Evolutionary conservation across 495 filamentous ascomycete species (phyloP).

Genomic region (Penicillium diatomitis): DNA sequence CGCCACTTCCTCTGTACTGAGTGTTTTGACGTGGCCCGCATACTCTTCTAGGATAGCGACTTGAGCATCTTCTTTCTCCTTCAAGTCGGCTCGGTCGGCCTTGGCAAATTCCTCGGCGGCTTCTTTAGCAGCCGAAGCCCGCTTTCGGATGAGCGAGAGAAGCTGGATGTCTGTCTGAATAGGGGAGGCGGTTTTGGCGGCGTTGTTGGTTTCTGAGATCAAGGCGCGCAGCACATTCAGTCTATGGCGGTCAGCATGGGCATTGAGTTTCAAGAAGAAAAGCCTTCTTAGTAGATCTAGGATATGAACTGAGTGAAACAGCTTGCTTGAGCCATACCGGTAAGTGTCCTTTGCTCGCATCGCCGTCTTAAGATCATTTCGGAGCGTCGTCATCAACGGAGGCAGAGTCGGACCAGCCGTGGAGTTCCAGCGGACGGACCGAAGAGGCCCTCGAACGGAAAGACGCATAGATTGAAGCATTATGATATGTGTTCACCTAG

Average conservation of each 20-base stretch:
- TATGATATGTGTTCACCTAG: neutral
- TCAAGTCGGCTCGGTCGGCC: constrained; percentile 45
- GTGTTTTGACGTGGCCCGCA: constrained; percentile 40
- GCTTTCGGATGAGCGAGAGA: constrained; percentile 49
- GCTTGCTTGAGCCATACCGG: constrained; percentile 22
- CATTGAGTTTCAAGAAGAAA: no score
- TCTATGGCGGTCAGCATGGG: constrained; percentile 13
- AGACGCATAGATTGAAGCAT: constrained; percentile 25
- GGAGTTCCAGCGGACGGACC: constrained; percentile 33
- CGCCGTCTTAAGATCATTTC: constrained; percentile 50
- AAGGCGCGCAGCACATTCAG: constrained; percentile 50
- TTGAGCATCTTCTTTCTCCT: constrained; percentile 49
- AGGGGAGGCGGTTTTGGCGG: constrained; percentile 48
- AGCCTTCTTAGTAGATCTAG: neutral
- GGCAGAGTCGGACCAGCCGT: constrained; percentile 31
- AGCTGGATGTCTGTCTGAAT: constrained; percentile 51
- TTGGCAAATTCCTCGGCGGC: constrained; percentile 44
- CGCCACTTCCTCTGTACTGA: constrained; percentile 41
- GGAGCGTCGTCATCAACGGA: constrained; percentile 42
- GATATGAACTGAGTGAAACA: neutral
- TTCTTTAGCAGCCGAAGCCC: constrained; percentile 35
- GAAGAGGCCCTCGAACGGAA: constrained; percentile 17
- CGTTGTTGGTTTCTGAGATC: constrained; percentile 54
- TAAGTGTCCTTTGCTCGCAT: constrained; percentile 52
- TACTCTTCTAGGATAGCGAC: constrained; percentile 49